Evolutionary conservation across 306 rosid genomes (phyloP).

Genomic region (Geum urbanum): DNA sequence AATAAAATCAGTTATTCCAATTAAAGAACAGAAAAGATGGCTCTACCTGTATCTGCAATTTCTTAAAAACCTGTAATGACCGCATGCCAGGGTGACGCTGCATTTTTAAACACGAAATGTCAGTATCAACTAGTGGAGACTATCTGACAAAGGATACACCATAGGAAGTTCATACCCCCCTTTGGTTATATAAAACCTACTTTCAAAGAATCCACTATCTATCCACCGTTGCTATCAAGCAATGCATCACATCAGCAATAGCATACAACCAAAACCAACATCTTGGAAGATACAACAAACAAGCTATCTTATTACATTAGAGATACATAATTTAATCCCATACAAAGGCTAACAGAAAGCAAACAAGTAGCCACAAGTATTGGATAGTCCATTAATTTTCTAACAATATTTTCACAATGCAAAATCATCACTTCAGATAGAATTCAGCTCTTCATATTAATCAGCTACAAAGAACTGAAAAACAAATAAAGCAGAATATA

Average conservation of each 20-base stretch:
- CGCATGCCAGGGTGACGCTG: not conserved
- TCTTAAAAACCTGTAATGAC: not conserved
- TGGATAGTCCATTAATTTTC: not conserved
- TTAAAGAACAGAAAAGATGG: not conserved
- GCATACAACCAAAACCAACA: not conserved
- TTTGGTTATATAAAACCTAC: not conserved
- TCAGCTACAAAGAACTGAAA: not conserved
- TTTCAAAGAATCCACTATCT: conserved; percentile 65
- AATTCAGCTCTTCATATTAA: not conserved
- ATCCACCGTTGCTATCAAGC: conserved; percentile 50
- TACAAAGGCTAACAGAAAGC: not conserved
- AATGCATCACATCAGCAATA: not conserved
- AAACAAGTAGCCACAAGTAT: not conserved
- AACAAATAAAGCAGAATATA: not conserved
- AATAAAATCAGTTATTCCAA: no score
- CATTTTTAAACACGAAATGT: not conserved
- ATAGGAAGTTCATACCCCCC: not conserved
- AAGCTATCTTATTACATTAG: not conserved
- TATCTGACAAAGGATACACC: not conserved
- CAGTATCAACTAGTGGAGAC: not conserved
- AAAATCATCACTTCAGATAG: not conserved
- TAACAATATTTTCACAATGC: not conserved
- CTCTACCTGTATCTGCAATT: not conserved
- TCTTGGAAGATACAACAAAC: not conserved
- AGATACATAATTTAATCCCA: not conserved